Conservation (phyloP, 2,329 filamentous ascomycete species). For the Xylariaceae sp. region DNA sequence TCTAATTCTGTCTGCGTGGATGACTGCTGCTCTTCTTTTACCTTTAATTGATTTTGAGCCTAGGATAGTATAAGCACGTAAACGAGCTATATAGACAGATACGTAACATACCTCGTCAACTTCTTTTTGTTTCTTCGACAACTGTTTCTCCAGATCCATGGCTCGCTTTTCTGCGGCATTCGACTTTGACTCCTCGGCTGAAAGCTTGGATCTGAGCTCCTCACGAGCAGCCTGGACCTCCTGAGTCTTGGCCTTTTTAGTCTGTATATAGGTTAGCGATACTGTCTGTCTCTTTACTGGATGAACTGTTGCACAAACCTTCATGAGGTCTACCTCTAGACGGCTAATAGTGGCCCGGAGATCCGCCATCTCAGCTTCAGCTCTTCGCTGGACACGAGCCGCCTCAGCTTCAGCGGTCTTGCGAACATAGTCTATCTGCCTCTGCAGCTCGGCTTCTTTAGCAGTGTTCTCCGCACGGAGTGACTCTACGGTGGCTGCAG, state of each 20-base stretch:
- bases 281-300: neutral
- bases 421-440: conserved; percentile 53
- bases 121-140: conserved; percentile 39
- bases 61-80: conserved; percentile 30
- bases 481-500: conserved; percentile 33
- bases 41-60: conserved; percentile 42
- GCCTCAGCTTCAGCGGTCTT: conserved; percentile 47
- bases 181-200: conserved; percentile 39
- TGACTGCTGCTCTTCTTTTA: conserved; percentile 68
- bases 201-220: conserved; percentile 49
- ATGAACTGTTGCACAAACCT: conserved; percentile 48
- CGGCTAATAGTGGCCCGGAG: conserved; percentile 54
- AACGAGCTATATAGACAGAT: conserved; percentile 4
- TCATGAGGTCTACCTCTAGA: conserved; percentile 68
- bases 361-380: conserved; percentile 43
- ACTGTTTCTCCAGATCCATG: conserved; percentile 57
- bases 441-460: conserved; percentile 48
- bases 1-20: conserved; percentile 76
- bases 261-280: conserved; percentile 46
- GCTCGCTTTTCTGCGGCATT: conserved; percentile 55
- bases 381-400: conserved; percentile 39
- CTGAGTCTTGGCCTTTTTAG: conserved; percentile 64
- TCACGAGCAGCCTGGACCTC: conserved; percentile 65
- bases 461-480: conserved; percentile 41
- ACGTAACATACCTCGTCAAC: conserved; percentile 38